These are phyloP conservation scores for Mortierella sp. DNA, from an alignment of 371 early-diverging fungal genomes.

Conservation along the genomic window DNA sequence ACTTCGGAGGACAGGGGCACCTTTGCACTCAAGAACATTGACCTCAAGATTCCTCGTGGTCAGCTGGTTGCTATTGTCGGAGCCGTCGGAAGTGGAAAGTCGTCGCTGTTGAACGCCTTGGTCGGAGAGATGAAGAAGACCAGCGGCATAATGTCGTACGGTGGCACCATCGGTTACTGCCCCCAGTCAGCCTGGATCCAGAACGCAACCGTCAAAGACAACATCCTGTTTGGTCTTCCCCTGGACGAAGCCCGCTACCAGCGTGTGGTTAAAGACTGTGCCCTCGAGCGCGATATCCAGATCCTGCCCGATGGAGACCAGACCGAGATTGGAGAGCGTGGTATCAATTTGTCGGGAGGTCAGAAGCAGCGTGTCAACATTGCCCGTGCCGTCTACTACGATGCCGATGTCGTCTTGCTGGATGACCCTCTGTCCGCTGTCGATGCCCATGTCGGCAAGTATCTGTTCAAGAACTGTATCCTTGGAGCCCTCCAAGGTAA, in stretches of 20 bases:
- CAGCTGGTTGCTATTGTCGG: constrained; percentile 53
- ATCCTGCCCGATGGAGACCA: constrained; percentile 81
- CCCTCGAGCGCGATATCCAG: constrained; percentile 76
- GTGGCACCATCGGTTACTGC: constrained; percentile 64
- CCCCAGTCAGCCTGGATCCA: constrained; percentile 78
- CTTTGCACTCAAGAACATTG: constrained; percentile 49
- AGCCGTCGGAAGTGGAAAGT: constrained; percentile 62
- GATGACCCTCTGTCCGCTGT: constrained; percentile 89
- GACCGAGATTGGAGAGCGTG: constrained; percentile 93
- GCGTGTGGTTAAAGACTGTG: constrained; percentile 63
- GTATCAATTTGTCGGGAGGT: constrained; percentile 91
- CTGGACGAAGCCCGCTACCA: constrained; percentile 64
- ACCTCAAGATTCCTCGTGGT: constrained; percentile 39
- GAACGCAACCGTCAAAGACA: constrained; percentile 74
- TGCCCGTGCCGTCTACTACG: constrained; percentile 62
- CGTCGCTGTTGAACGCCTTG: constrained; percentile 48
- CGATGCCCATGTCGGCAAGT: constrained; percentile 73
- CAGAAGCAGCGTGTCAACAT: constrained; percentile 80
- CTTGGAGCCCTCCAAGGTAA: constrained; percentile 53
- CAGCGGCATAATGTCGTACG: constrained; percentile 45
- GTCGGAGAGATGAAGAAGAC: constrained; percentile 58
- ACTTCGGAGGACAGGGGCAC: constrained; percentile 31
- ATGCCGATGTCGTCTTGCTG: constrained; percentile 73
- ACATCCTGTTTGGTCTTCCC: constrained; percentile 73
- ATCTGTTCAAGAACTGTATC: constrained; percentile 64